Conservation (phyloP, 805 yeast genomes). For the Teunomyces gatunensis region DNA sequence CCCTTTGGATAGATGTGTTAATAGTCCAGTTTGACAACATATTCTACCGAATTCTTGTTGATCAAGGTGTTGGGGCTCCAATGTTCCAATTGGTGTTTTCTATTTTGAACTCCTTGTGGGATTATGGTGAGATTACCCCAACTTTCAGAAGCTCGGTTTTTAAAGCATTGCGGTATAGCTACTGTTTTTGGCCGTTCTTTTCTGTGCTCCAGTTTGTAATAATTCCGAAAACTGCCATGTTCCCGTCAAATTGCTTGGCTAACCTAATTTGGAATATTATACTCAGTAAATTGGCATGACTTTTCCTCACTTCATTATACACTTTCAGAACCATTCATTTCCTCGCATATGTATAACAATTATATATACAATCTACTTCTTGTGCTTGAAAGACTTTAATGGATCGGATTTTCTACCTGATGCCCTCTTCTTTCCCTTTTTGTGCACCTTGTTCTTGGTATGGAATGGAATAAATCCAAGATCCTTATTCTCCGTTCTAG, state of each 20-base stretch:
- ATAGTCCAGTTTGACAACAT: constrained; percentile 33
- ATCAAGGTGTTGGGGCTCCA: constrained; percentile 56
- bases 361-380: constrained; percentile 6
- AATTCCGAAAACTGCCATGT: constrained; percentile 48
- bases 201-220: constrained; percentile 50
- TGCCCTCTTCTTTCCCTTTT: constrained; percentile 37
- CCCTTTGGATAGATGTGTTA: constrained; percentile 53
- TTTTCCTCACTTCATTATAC: constrained; percentile 3
- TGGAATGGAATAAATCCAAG: constrained; percentile 75
- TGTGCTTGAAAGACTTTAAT: constrained; percentile 46
- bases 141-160: constrained; percentile 38
- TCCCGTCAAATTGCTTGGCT: constrained; percentile 58
- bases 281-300: constrained; percentile 29
- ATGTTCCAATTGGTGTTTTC: constrained; percentile 52
- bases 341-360: background rate
- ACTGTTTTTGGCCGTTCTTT: constrained; percentile 59
- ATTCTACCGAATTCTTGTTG: constrained; percentile 43
- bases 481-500: constrained; percentile 52
- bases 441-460: constrained; percentile 41
- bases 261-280: constrained; percentile 56
- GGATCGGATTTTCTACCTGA: constrained; percentile 56
- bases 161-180: constrained; percentile 50
- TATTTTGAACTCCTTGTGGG: constrained; percentile 54
- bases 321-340: background rate
- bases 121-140: constrained; percentile 39